A percentile compares a stretch with the other conserved stretches of the same genome.
These are phyloP conservation scores for Cunninghamia lanceolata DNA, from an alignment of 75 land plant genomes.

Conservation along the genomic window DNA sequence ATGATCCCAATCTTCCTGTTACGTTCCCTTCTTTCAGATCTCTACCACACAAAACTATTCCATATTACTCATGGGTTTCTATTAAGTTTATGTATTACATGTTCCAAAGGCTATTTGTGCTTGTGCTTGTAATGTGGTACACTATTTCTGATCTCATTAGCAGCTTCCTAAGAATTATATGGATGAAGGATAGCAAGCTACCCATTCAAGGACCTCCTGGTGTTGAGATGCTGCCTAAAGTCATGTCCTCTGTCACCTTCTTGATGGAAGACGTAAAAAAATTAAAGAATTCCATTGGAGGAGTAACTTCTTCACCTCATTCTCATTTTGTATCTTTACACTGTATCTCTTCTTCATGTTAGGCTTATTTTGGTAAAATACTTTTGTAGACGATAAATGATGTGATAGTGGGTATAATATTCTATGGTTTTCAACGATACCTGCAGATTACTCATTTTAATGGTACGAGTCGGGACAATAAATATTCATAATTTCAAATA, in stretches of 20 bases:
- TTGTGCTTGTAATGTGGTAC: background rate
- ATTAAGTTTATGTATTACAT: background rate
- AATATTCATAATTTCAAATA: background rate
- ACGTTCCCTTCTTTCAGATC: background rate
- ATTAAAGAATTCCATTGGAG: background rate
- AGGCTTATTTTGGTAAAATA: too few species aligned
- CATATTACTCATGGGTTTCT: background rate
- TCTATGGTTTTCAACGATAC: background rate
- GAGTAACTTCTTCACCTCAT: background rate
- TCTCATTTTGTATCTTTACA: too few species aligned
- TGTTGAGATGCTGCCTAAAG: slow-evolving; percentile 5
- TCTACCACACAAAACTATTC: background rate
- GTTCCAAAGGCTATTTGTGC: background rate
- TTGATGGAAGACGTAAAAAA: background rate
- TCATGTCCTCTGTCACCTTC: background rate
- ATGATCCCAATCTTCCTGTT: background rate
- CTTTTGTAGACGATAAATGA: background rate
- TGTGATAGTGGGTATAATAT: background rate
- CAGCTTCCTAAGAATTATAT: background rate
- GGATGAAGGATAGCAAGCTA: background rate
- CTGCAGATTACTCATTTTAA: too few species aligned
- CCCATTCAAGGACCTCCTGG: slow-evolving; percentile 1
- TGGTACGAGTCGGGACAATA: background rate
- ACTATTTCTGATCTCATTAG: background rate
- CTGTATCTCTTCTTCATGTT: too few species aligned